Evolutionary conservation across 768 basidiomycete species (phyloP).

Genomic region (Leccinum arenicola): DNA sequence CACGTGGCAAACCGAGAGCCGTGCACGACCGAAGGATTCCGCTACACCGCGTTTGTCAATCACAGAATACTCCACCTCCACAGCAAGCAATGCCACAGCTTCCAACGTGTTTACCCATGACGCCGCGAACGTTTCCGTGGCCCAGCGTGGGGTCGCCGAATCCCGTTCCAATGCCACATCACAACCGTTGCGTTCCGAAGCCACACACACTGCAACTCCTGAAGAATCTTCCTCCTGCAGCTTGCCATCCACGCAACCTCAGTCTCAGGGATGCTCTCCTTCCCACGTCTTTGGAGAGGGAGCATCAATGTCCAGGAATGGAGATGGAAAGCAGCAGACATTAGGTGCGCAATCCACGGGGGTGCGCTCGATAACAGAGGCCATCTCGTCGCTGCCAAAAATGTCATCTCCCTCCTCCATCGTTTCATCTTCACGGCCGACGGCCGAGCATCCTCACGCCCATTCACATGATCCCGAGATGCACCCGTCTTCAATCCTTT

Average conservation of each 20-base stretch:
- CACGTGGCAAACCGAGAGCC: slow-evolving; percentile 71
- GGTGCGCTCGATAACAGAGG: slow-evolving; percentile 18
- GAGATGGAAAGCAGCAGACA: neutral
- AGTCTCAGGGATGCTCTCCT: neutral
- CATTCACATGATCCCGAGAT: slow-evolving; percentile 8
- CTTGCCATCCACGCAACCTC: neutral
- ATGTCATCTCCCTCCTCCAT: slow-evolving; percentile 6
- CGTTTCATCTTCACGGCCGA: neutral
- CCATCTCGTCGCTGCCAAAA: slow-evolving; percentile 19
- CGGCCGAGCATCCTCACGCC: slow-evolving; percentile 1
- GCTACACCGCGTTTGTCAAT: slow-evolving; percentile 12
- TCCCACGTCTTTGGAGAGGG: neutral
- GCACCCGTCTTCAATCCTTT: neutral
- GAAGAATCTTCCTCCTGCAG: neutral
- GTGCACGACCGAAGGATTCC: slow-evolving; percentile 40
- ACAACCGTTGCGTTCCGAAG: neutral
- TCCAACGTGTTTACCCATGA: neutral
- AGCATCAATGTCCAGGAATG: neutral
- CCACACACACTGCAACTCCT: neutral
- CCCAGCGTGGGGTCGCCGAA: neutral
- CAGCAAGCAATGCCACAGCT: neutral
- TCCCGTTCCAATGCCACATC: neutral
- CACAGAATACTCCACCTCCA: slow-evolving; percentile 19
- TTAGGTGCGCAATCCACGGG: neutral
- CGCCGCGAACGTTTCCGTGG: slow-evolving; percentile 3